Percentiles rank a stretch among this genome's conserved stretches.
These are phyloP conservation scores for Tinospora cordifolia DNA, from an alignment of 164 flowering plant genomes.

Conservation along the genomic window DNA sequence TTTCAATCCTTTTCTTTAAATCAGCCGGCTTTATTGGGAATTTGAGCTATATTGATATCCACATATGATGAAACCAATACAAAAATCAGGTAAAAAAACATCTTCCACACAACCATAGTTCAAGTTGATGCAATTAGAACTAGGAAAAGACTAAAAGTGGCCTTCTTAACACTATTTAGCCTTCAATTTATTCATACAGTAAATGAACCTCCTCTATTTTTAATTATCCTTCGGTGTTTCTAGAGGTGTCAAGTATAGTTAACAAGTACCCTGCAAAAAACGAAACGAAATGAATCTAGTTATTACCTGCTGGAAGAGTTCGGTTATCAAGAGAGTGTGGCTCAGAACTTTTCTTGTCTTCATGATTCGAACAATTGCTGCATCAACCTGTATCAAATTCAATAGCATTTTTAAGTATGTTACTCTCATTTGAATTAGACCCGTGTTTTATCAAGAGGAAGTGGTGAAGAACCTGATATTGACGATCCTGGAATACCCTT, in stretches of 20 bases:
- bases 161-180: too few species aligned
- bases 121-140: neutral
- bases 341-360: conserved; percentile 96
- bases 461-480: conserved; percentile 65
- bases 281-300: neutral
- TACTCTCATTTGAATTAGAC: neutral
- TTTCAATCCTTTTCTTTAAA: conserved; percentile 93
- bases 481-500: conserved; percentile 95
- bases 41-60: conserved; percentile 73
- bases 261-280: too few species aligned
- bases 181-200: too few species aligned
- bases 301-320: conserved; percentile 93
- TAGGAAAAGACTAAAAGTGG: neutral
- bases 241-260: too few species aligned
- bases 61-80: neutral
- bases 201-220: too few species aligned
- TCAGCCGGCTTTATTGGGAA: conserved; percentile 96
- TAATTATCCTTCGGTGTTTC: too few species aligned
- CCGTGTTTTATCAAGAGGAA: neutral
- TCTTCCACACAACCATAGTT: neutral
- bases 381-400: conserved; percentile 65
- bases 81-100: neutral
- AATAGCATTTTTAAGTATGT: neutral
- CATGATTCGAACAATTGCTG: conserved; percentile 99
- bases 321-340: conserved; percentile 95